Base-by-base conservation (phyloP, 208 protist species). In the Crithidia bombi region DNA sequence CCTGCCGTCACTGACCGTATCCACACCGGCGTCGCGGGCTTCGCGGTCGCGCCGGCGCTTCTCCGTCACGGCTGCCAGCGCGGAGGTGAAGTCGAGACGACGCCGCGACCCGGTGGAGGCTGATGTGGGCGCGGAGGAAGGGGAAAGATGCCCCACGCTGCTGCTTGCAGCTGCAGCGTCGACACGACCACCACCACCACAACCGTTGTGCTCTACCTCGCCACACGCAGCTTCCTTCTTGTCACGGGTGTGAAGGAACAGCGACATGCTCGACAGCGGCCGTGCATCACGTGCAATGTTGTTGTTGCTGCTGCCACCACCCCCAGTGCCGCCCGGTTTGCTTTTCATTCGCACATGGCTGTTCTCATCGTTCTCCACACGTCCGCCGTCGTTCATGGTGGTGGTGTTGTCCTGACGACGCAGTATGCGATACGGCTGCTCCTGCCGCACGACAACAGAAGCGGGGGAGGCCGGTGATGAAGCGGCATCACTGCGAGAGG, bases 41-140 rank as follows among this genome's bases (percentile, higher is more conserved):
- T 39, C 63, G 9, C 75, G 70, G 17, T 81, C 73, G 7, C 69
- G 75, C 14, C 76, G 70, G 3, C 80, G 80, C 50, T 79, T 86
- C 59, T 78, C 80, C 36, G 71, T 65, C 5, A 86, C 80, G 3
- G 72, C 61, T 3, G 80, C 80, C 10, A 86, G 43, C 32, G 72
- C 80, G 10, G 68, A 57, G 7, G 72, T 55, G 41, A 86, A 86
- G 69, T 86, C 80, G 12, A 81, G 54, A 5, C 62, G 72, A 6
- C 75, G 68, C 49, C 69, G 71, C 21, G 76, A 65, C 1, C 41
- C 28, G 2, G 36, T 15, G 4, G 19, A n/a, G 0, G 49, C 50
- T 11, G 57, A 12, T 6, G 38, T 10, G 5, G 49, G 41, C 21
- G 59, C 52, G 11, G 39, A 38, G 21, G 50, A 44, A 1, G 35